A percentile compares a stretch with the other conserved stretches of the same genome.
phyloP scores from a whole-genome alignment of 1,284 basidiomycete species.

The Inonotus obliquus region DNA sequence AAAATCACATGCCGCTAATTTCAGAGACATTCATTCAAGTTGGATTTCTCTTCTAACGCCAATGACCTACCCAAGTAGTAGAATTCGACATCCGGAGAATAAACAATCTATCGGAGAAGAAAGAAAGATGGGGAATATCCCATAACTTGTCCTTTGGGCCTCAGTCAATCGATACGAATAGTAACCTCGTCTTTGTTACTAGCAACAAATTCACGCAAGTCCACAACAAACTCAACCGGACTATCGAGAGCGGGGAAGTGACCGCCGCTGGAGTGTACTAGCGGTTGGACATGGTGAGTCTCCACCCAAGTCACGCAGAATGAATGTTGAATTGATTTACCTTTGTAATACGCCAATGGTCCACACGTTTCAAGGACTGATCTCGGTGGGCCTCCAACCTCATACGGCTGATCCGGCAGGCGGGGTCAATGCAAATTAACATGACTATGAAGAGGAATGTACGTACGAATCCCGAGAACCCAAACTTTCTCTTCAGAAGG shows the following conservation, averaged over 20 bases:
- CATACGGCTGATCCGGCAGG: not conserved
- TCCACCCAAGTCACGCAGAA: not conserved
- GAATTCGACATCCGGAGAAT: too few relatives aligned
- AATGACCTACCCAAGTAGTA: too few relatives aligned
- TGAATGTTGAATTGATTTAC: not conserved
- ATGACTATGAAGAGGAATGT: not conserved
- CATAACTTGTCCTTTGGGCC: too few relatives aligned
- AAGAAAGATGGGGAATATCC: too few relatives aligned
- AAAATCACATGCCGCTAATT: too few relatives aligned
- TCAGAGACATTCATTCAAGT: too few relatives aligned
- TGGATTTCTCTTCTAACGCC: too few relatives aligned
- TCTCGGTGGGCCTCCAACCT: not conserved
- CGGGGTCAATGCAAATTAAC: not conserved
- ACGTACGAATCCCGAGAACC: constrained; percentile 21
- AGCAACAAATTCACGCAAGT: not conserved
- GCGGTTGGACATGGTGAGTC: not conserved
- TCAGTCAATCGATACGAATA: too few relatives aligned
- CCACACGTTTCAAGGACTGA: not conserved
- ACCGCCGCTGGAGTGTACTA: not conserved
- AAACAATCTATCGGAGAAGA: too few relatives aligned
- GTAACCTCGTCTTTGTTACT: too few relatives aligned
- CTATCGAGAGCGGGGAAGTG: not conserved
- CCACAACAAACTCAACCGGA: not conserved
- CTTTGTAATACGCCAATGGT: not conserved
- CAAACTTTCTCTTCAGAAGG: constrained; percentile 20